Evolutionary conservation across 768 basidiomycete species (phyloP), one percentile per base, ranked within the genome.

Genomic region (Amanita exitialis): DNA sequence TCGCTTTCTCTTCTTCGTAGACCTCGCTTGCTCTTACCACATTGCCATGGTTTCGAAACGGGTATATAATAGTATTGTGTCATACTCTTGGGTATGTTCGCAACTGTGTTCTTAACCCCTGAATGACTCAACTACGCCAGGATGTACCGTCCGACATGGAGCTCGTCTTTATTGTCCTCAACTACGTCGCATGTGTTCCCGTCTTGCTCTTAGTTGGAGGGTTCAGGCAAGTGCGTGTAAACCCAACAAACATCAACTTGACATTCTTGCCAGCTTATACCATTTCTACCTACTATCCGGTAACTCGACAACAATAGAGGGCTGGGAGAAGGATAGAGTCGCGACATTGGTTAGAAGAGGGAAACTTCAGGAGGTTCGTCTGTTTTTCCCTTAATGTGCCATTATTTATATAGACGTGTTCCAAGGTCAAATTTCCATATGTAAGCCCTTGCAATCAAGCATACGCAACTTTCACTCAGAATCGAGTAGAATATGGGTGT

Each of bases 271-370:
- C 6, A 92, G 91, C 48, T 51, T 97, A 18, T 98, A 93, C 61
- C 96, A 98, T 57, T 80, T 94, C 55, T 86, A 83, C 60, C 74
- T 77, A 45, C 64, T 97, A 23, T 58, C 77, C 5, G 76, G 75
- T 8, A 99, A 99, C 64, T 81, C 84, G 2, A 99, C 95, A 0
- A 98, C 96, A 0, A 97, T 99, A 45, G 96, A 99, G 68, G 82
- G 87, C 0, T 95, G 90, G 90, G 96, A 99, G 66, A 98, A 98
- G 67, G 93, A 98, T 61, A 94, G 87, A 66, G 91, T 82, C 1
- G 86, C 92, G 4, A 86, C 80, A 0, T 75, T 99, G 58, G 80
- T 90, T 46, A 79, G 86, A 16, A 72, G 85, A 52, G 95, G 94
- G 4, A 90, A 87, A 64, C 85, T 97, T 52, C 79, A 75, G 46